These are phyloP conservation scores for Coniochaeta hoffmannii DNA, from an alignment of 2,329 filamentous ascomycete species.

Conservation along the genomic window DNA sequence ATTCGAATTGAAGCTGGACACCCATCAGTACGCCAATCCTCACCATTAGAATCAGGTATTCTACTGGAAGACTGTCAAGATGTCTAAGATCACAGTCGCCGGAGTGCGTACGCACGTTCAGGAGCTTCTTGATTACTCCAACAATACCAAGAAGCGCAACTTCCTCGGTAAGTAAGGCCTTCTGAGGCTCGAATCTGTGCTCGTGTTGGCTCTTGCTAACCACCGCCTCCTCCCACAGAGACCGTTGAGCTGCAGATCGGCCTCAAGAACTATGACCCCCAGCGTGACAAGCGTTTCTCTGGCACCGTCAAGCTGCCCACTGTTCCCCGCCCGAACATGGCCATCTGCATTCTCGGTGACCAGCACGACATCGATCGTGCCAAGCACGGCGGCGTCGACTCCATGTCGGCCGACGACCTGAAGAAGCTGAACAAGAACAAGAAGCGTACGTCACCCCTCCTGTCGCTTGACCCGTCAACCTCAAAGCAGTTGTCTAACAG, in stretches of 20 bases:
- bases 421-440: slow-evolving; percentile 99
- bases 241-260: slow-evolving; percentile 79
- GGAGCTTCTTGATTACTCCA: slow-evolving; percentile 89
- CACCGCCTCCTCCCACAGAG: slow-evolving; percentile 31
- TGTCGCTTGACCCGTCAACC: neutral
- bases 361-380: slow-evolving; percentile 99
- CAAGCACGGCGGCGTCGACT: slow-evolving; percentile 97
- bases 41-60: slow-evolving; percentile 64
- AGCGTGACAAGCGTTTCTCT: slow-evolving; percentile 99
- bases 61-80: slow-evolving; percentile 84
- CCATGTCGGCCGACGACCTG: slow-evolving; percentile 96
- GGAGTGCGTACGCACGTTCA: slow-evolving; percentile 93
- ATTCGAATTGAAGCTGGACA: neutral
- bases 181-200: neutral
- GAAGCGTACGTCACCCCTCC: slow-evolving; percentile 53
- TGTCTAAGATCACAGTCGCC: slow-evolving; percentile 83
- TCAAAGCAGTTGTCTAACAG: no score
- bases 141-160: slow-evolving; percentile 93
- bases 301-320: slow-evolving; percentile 94
- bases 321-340: slow-evolving; percentile 86
- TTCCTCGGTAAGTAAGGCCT: slow-evolving; percentile 53
- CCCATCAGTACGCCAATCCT: slow-evolving; percentile 38
- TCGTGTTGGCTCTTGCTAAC: neutral
- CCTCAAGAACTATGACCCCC: slow-evolving; percentile 97
- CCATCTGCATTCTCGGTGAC: slow-evolving; percentile 69